Conservation (phyloP, 192 early-diverging fungal species). For the Glomus cerebriforme region DNA sequence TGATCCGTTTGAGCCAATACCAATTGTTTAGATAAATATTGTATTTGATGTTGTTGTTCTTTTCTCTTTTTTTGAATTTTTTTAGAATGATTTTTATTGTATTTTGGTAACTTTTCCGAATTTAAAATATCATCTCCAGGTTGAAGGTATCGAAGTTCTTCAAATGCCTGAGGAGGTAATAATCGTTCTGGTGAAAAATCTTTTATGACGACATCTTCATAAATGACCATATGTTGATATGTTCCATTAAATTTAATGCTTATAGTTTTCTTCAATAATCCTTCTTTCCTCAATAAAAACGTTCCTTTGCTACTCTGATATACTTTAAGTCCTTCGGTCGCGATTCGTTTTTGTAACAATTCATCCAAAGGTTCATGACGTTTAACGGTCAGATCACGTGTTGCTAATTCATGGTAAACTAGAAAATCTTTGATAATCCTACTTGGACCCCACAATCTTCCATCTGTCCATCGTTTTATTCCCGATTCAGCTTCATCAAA, state of each 20-base stretch:
- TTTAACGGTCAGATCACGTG: conserved; percentile 4
- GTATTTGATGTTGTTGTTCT: background rate
- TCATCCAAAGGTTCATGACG: background rate
- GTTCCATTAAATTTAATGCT: conserved; percentile 11
- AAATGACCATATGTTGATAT: conserved; percentile 19
- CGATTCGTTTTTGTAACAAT: background rate
- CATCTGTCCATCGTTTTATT: conserved; percentile 13
- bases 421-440: conserved; percentile 14
- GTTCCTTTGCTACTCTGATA: conserved; percentile 18
- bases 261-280: conserved; percentile 4
- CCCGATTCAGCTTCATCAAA: conserved; percentile 14
- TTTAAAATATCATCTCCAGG: conserved; percentile 14
- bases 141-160: conserved; percentile 14
- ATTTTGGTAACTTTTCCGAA: conserved; percentile 7
- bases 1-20: background rate
- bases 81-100: background rate
- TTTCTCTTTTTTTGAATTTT: background rate
- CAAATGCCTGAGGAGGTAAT: conserved; percentile 6
- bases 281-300: conserved; percentile 2
- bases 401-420: conserved; percentile 11
- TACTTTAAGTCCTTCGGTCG: conserved; percentile 15
- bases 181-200: background rate
- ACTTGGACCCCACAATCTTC: conserved; percentile 10
- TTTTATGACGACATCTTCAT: conserved; percentile 5
- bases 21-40: background rate